Evolutionary conservation across 2,329 filamentous ascomycete species (phyloP).

Genomic region (Cadophora sp.): DNA sequence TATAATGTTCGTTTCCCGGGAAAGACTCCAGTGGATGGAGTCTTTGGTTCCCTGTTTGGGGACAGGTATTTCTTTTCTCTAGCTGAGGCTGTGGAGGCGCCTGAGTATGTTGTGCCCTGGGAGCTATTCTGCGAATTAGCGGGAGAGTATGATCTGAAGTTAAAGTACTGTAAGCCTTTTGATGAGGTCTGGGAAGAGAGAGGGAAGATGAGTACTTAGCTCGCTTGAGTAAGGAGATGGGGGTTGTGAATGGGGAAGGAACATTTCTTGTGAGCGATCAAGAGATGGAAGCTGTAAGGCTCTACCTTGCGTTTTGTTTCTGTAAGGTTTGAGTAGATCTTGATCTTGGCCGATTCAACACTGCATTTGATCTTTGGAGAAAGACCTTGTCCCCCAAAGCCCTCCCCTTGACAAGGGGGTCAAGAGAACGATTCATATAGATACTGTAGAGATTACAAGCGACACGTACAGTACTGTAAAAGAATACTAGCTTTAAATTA

Average conservation of each 20-base stretch:
- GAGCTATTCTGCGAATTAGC: not conserved
- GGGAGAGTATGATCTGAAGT: not conserved
- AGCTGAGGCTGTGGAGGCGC: not conserved
- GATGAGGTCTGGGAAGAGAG: not conserved
- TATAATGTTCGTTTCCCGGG: not conserved
- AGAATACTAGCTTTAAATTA: too few relatives aligned
- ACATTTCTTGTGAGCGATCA: not conserved
- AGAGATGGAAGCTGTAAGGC: not conserved
- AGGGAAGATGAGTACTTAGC: not conserved
- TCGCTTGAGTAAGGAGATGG: not conserved
- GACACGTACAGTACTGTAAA: too few relatives aligned
- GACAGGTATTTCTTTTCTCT: not conserved
- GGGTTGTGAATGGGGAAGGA: not conserved
- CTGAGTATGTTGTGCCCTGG: not conserved
- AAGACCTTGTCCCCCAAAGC: too few relatives aligned
- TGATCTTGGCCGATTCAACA: too few relatives aligned
- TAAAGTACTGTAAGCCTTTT: not conserved
- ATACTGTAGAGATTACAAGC: too few relatives aligned
- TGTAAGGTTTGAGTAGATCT: not conserved
- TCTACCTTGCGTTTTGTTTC: not conserved
- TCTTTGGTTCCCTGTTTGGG: not conserved
- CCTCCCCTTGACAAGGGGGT: too few relatives aligned
- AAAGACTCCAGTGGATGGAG: not conserved
- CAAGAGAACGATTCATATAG: too few relatives aligned
- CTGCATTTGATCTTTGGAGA: too few relatives aligned